phyloP scores from a whole-genome alignment of 768 basidiomycete species.

The Lactarius sp. region DNA sequence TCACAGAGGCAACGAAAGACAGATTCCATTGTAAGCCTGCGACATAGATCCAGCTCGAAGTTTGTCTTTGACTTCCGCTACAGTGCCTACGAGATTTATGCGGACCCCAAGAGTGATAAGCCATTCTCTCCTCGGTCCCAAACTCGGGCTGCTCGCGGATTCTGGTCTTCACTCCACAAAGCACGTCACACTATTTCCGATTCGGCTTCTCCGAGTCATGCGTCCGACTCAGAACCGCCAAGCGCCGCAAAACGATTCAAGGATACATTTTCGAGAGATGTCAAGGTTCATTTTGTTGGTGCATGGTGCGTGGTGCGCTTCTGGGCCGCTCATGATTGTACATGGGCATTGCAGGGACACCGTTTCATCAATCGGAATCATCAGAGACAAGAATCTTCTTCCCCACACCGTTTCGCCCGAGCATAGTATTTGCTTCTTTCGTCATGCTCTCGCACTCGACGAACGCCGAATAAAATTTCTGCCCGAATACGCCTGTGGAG shows the following conservation, averaged over 20 bases:
- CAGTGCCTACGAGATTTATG: no score
- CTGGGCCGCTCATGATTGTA: no score
- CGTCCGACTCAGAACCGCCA: no score
- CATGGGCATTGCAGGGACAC: conserved; percentile 37
- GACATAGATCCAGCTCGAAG: no score
- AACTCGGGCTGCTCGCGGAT: no score
- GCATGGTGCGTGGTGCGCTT: conserved; percentile 34
- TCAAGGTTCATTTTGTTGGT: conserved; percentile 42
- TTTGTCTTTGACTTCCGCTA: no score
- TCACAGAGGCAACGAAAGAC: no score
- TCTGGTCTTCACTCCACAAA: no score
- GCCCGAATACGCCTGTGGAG: conserved; percentile 31
- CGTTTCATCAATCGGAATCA: conserved; percentile 42
- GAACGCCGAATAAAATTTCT: conserved; percentile 45
- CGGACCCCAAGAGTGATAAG: no score
- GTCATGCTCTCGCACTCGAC: conserved; percentile 46
- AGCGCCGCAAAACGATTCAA: neutral
- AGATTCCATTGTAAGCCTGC: no score
- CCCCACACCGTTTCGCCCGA: conserved; percentile 31
- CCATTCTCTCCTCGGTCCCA: no score
- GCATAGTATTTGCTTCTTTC: conserved; percentile 35
- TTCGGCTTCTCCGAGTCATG: no score
- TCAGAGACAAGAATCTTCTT: conserved; percentile 17
- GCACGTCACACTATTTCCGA: neutral
- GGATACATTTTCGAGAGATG: neutral